Conservation (phyloP, 2,329 filamentous ascomycete species). For the Ascochyta clinopodiicola region DNA sequence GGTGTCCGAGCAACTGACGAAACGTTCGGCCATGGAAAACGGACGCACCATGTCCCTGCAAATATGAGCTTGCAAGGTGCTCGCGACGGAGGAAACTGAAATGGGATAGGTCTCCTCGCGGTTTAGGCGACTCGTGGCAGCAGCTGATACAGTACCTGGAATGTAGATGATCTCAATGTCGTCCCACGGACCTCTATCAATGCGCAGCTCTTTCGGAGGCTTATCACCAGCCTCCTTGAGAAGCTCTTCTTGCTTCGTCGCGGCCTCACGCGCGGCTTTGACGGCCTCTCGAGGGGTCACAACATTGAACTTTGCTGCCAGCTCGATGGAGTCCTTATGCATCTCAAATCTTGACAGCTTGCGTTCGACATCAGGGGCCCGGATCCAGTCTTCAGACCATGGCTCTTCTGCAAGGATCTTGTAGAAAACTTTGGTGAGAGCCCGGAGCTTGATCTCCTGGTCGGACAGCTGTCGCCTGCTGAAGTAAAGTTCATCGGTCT, state of each 20-base stretch:
- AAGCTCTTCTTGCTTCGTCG: constrained; percentile 24
- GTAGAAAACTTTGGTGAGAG: constrained; percentile 48
- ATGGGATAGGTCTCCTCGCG: constrained; percentile 45
- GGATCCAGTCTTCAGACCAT: constrained; percentile 49
- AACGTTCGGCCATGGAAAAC: constrained; percentile 43
- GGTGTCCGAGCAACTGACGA: constrained; percentile 42
- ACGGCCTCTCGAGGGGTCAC: constrained; percentile 42
- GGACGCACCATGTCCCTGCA: constrained; percentile 46
- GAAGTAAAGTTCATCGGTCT: constrained; percentile 42
- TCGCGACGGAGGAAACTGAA: constrained; percentile 43
- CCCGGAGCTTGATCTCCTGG: constrained; percentile 44
- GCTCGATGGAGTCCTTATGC: constrained; percentile 43
- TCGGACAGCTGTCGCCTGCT: constrained; percentile 37
- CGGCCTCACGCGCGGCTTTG: constrained; percentile 38
- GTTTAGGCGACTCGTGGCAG: constrained; percentile 44
- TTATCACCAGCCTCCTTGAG: constrained; percentile 24
- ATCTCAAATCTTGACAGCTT: constrained; percentile 49
- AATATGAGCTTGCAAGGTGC: constrained; percentile 42
- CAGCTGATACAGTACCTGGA: constrained; percentile 46
- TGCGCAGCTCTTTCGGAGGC: constrained; percentile 27
- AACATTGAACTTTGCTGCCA: constrained; percentile 39
- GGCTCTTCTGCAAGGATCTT: constrained; percentile 48
- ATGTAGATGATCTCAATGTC: constrained; percentile 50
- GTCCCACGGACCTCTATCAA: constrained; percentile 42
- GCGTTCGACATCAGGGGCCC: constrained; percentile 46